Evolutionary conservation across 345 rosid genomes (phyloP).

Genomic region (Syzygium oleosum): DNA sequence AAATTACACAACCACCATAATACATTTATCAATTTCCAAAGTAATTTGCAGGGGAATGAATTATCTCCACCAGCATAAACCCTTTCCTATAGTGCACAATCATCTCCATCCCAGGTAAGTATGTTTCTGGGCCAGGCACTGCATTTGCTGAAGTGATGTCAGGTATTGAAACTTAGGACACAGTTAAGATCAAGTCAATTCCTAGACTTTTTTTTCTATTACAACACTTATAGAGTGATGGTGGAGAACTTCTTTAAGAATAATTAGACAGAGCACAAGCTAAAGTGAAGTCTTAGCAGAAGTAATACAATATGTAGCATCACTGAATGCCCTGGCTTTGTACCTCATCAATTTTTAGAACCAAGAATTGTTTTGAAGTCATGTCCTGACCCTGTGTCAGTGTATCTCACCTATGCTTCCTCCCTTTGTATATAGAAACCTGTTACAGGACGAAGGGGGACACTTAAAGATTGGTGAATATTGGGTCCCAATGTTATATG

Average conservation of each 20-base stretch:
- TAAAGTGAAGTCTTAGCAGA: not conserved
- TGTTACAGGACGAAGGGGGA: conserved; percentile 47
- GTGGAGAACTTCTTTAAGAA: not conserved
- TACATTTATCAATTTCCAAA: not conserved
- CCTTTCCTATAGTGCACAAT: conserved; percentile 50
- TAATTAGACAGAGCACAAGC: not conserved
- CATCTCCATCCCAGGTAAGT: conserved; percentile 36
- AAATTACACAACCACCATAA: not conserved
- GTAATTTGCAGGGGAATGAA: conserved; percentile 46
- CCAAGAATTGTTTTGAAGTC: not conserved
- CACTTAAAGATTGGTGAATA: conserved; percentile 59
- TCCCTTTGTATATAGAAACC: conserved; percentile 17
- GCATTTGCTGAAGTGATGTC: not conserved
- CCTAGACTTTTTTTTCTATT: not conserved
- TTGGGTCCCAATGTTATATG: conserved; percentile 50
- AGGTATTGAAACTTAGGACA: not conserved
- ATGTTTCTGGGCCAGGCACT: not conserved
- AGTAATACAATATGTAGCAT: not conserved
- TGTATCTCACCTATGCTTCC: not conserved
- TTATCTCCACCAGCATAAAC: conserved; percentile 58
- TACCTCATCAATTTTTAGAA: not conserved
- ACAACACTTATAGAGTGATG: not conserved
- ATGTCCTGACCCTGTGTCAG: not conserved
- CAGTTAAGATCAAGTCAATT: not conserved
- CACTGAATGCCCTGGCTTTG: not conserved